These are phyloP conservation scores for Acanthamoeba comandoni DNA, from an alignment of 208 protist genomes.

Conservation along the genomic window DNA sequence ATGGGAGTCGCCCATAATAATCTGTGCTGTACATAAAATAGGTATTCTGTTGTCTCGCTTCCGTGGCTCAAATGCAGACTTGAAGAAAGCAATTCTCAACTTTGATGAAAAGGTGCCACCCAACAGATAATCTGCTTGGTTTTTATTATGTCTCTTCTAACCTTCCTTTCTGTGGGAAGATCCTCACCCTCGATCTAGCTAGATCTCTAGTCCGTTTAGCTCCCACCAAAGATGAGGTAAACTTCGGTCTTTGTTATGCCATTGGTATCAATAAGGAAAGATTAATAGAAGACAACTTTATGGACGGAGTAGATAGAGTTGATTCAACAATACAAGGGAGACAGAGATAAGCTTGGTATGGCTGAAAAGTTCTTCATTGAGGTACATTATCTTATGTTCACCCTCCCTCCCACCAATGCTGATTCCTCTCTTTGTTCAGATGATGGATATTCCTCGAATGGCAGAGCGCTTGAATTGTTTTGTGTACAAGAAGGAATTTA, in stretches of 20 bases:
- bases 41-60: constrained; percentile 17
- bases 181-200: constrained; percentile 21
- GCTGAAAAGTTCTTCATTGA: constrained; percentile 58
- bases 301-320: constrained; percentile 38
- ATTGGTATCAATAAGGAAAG: no score
- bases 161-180: neutral
- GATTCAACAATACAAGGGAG: neutral
- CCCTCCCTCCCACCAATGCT: no score
- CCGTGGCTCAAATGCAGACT: constrained; percentile 7
- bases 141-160: neutral
- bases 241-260: no score
- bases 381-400: no score
- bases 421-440: no score
- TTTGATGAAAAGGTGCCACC: neutral
- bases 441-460: constrained; percentile 8
- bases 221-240: constrained; percentile 53
- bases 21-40: no score
- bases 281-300: no score
- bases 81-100: constrained; percentile 23
- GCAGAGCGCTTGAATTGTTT: neutral
- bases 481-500: constrained; percentile 24
- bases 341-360: constrained; percentile 46
- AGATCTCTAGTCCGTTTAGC: constrained; percentile 20
- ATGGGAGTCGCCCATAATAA: no score
- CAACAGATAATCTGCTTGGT: neutral